A percentile compares a stretch with the other conserved stretches of the same genome.
Conservation (phyloP, 2,329 filamentous ascomycete species). For the Sclerotinia subarctica region DNA sequence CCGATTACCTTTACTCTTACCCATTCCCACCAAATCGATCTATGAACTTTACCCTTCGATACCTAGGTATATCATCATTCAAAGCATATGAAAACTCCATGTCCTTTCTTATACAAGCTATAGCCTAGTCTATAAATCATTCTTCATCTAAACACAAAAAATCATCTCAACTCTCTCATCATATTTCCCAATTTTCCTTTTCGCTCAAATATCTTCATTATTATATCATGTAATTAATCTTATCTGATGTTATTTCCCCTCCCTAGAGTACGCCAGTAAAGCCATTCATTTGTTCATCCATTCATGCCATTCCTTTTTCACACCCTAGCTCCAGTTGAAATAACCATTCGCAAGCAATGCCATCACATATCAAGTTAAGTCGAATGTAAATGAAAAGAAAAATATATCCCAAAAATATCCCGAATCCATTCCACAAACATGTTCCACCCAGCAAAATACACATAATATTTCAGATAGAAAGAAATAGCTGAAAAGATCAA, state of each 20-base stretch:
- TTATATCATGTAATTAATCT: background rate
- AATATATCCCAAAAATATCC: background rate
- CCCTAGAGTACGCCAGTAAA: background rate
- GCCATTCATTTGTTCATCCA: background rate
- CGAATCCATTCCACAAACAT: background rate
- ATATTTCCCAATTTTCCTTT: too few species aligned
- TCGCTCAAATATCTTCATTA: background rate
- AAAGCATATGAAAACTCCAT: too few species aligned
- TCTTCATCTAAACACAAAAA: background rate
- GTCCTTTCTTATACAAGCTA: too few species aligned
- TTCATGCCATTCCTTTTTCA: background rate
- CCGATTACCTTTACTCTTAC: too few species aligned
- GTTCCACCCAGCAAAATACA: background rate
- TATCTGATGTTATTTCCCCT: background rate
- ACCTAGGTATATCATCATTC: too few species aligned
- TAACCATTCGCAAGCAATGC: conserved; percentile 2
- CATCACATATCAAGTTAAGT: background rate
- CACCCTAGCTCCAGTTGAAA: background rate
- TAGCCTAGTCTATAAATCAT: too few species aligned
- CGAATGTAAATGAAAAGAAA: background rate
- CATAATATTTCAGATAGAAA: too few species aligned
- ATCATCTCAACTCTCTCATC: background rate
- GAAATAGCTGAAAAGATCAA: conserved; percentile 38
- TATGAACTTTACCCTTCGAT: too few species aligned
- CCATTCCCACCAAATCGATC: too few species aligned